Evolutionary conservation across 805 yeast genomes (phyloP).

Genomic region (Candida maltosa): DNA sequence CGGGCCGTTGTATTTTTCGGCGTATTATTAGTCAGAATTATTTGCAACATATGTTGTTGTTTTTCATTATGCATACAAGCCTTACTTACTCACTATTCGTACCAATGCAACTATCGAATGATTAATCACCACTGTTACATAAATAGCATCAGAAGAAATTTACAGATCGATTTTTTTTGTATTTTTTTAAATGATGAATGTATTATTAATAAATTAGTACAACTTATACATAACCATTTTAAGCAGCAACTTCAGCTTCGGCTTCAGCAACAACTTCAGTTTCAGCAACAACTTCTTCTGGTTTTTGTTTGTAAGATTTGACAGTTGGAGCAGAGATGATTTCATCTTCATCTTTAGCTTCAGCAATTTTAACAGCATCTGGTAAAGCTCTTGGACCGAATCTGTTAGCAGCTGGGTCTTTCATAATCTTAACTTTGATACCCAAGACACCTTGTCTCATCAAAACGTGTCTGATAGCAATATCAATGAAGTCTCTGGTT

Average conservation of each 20-base stretch:
- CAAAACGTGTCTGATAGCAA: constrained; percentile 98
- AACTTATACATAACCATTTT: constrained; percentile 7
- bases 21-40: too few relatives aligned
- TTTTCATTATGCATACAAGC: too few relatives aligned
- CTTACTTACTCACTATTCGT: too few relatives aligned
- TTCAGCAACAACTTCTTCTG: constrained; percentile 32
- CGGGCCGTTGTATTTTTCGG: too few relatives aligned
- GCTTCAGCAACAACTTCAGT: constrained; percentile 29
- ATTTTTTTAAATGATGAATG: too few relatives aligned
- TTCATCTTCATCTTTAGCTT: constrained; percentile 91
- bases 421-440: constrained; percentile 99
- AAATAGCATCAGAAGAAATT: too few relatives aligned
- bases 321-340: constrained; percentile 76
- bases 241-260: constrained; percentile 33
- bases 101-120: too few relatives aligned
- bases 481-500: constrained; percentile 96
- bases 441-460: constrained; percentile 99
- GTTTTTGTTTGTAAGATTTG: constrained; percentile 62
- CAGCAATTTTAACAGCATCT: constrained; percentile 87
- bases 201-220: background rate
- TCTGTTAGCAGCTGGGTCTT: constrained; percentile 89
- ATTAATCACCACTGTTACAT: too few relatives aligned
- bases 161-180: too few relatives aligned
- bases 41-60: too few relatives aligned
- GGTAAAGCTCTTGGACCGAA: constrained; percentile 90